Evolutionary conservation across 2,329 filamentous ascomycete genomes (phyloP), one percentile per base, ranked within the genome.

Genomic region (Alternaria brassicae): DNA sequence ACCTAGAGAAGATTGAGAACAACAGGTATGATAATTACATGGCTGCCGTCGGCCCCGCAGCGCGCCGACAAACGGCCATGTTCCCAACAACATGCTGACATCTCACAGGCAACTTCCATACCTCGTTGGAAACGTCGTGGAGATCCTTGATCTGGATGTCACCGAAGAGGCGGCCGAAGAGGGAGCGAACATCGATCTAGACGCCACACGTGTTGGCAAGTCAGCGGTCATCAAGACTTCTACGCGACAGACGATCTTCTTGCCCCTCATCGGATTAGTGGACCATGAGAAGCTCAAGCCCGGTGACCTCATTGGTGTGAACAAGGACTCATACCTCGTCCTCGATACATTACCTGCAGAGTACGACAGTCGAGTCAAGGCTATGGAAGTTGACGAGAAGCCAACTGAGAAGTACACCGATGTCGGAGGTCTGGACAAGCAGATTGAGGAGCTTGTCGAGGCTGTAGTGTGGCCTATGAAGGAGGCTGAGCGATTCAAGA

Each of bases 381-480:
- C 96, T 34, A 99, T 99, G 95, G 96, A 99, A 83, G 95, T 99
- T 7, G 95, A 99, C 74, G 96, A 99, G 86, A 99, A 99, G 85
- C 96, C 95, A 9, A 98, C 93, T 37, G 95, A 99, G 81, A 97
- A 98, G 82, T 99, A 99, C 82, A 95, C 90, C 54, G 95, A 99
- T 82, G 96, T 99, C 13, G 95, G 95, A 81, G 95, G 95, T 51
- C 81, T 99, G 72, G 93, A 97, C 81, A 99, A 99, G 83, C 95
- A 99, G 84, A 99, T 99, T 75, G 94, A 97, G 79, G 96, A 99
- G 82, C 86, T 99, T 54, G 93, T 99, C 8, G 95, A 99, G 82
- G 95, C 95, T 56, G 95, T 99, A 49, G 95, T 99, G 28, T 98
- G 94, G 94, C 95, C 95, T 2, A 99, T 99, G 95, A 98, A 98